A percentile compares a stretch with the other conserved stretches of the same genome.
Conservation (phyloP, 2,329 filamentous ascomycete genomes). For the Colletotrichum phormii region DNA sequence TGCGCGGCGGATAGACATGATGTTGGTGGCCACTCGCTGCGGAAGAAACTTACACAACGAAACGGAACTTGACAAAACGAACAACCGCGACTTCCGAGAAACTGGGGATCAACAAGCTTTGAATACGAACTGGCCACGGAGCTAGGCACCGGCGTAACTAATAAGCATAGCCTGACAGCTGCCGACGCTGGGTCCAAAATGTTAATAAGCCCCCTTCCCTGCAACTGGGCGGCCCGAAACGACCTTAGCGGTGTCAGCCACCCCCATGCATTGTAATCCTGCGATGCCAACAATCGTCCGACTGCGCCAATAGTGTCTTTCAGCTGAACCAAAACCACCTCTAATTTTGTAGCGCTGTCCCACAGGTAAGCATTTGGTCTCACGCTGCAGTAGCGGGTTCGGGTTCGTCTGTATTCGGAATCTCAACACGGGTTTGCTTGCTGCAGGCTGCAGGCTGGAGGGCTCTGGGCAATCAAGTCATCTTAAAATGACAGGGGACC, state of each 20-base stretch:
- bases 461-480: not conserved
- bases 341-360: slow-evolving; percentile 21
- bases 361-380: slow-evolving; percentile 29
- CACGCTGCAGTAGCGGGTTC: not conserved
- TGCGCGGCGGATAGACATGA: slow-evolving; percentile 30
- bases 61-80: not conserved
- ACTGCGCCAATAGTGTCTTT: slow-evolving; percentile 22
- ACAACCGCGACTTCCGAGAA: not conserved
- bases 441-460: not conserved
- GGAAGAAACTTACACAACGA: not conserved
- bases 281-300: slow-evolving; percentile 17
- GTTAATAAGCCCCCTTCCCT: slow-evolving; percentile 12
- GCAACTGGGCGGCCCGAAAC: slow-evolving; percentile 32
- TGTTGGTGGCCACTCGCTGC: not conserved
- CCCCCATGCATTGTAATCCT: slow-evolving; percentile 30
- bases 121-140: slow-evolving; percentile 18
- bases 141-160: slow-evolving; percentile 22
- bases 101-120: slow-evolving; percentile 15
- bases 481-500: slow-evolving; percentile 15
- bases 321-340: slow-evolving; percentile 2
- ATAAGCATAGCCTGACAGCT: slow-evolving; percentile 13
- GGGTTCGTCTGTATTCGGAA: slow-evolving; percentile 3
- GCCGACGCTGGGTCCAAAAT: slow-evolving; percentile 9
- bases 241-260: slow-evolving; percentile 31
- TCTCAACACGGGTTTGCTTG: not conserved